Evolutionary conservation across 2,329 filamentous ascomycete genomes (phyloP).

Genomic region (Hymenoscyphus scutula): DNA sequence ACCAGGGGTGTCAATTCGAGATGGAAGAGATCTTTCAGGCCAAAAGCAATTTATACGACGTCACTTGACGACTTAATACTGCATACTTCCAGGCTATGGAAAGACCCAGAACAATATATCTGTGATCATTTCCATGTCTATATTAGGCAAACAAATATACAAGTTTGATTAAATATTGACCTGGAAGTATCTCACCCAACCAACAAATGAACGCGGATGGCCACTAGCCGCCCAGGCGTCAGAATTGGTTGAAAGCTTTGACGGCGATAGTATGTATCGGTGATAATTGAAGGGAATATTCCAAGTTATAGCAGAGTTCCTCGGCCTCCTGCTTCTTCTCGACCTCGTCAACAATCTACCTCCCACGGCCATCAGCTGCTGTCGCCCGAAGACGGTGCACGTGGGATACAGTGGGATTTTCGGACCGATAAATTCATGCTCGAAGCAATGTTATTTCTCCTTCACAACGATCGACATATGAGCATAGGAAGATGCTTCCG

Average conservation of each 20-base stretch:
- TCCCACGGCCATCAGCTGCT: not conserved
- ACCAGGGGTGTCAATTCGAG: not conserved
- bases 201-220: not conserved
- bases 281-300: not conserved
- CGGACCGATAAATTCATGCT: not conserved
- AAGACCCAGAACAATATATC: not conserved
- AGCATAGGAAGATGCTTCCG: not conserved
- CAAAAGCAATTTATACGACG: conserved; percentile 1
- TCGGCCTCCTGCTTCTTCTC: not conserved
- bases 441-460: not conserved
- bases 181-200: not conserved
- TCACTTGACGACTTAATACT: conserved; percentile 5
- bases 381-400: no score
- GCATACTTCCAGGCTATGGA: not conserved
- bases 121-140: not conserved
- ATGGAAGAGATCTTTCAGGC: not conserved
- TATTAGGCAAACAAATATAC: not conserved
- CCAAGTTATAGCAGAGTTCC: not conserved
- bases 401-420: not conserved
- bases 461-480: not conserved
- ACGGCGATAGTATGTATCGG: not conserved
- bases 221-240: not conserved
- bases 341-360: not conserved
- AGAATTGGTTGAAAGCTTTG: not conserved
- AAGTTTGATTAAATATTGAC: not conserved